These are phyloP conservation scores for Xylariaceae sp. DNA, from an alignment of 2,329 filamentous ascomycete genomes.

Conservation along the genomic window DNA sequence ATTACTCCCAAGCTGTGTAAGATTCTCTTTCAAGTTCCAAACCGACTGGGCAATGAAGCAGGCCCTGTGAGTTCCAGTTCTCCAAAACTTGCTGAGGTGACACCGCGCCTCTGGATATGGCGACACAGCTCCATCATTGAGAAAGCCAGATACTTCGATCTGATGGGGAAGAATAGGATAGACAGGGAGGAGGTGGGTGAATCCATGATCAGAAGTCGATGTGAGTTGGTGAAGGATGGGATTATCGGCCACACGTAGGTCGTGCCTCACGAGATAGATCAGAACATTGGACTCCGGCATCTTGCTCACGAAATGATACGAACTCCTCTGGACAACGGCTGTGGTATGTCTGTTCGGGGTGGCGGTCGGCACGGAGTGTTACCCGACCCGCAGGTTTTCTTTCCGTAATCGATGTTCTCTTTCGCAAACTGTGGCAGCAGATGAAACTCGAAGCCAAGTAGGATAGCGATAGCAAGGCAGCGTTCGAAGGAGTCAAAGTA, in stretches of 20 bases:
- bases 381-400: too few species aligned
- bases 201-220: slow-evolving; percentile 47
- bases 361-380: too few species aligned
- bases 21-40: slow-evolving; percentile 64
- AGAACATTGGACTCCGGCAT: slow-evolving; percentile 48
- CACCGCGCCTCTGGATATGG: slow-evolving; percentile 69
- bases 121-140: slow-evolving; percentile 49
- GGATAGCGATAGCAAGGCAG: too few species aligned
- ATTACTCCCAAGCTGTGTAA: slow-evolving; percentile 57
- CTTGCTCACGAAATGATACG: slow-evolving; percentile 3
- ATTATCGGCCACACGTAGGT: slow-evolving; percentile 71
- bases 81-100: slow-evolving; percentile 63
- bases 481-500: too few species aligned
- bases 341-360: too few species aligned
- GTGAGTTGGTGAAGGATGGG: slow-evolving; percentile 61
- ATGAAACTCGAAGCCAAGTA: too few species aligned
- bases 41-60: slow-evolving; percentile 70
- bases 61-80: slow-evolving; percentile 67
- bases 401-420: too few species aligned
- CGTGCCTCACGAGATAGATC: slow-evolving; percentile 68
- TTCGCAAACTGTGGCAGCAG: too few species aligned
- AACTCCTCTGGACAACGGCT: too few species aligned
- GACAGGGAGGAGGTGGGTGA: slow-evolving; percentile 67
- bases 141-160: slow-evolving; percentile 70
- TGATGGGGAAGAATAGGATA: slow-evolving; percentile 68